Percentiles rank a stretch among this genome's conserved stretches.
Conservation (phyloP, 352 stramenopile species). For the Phytophthora hibernalis region DNA sequence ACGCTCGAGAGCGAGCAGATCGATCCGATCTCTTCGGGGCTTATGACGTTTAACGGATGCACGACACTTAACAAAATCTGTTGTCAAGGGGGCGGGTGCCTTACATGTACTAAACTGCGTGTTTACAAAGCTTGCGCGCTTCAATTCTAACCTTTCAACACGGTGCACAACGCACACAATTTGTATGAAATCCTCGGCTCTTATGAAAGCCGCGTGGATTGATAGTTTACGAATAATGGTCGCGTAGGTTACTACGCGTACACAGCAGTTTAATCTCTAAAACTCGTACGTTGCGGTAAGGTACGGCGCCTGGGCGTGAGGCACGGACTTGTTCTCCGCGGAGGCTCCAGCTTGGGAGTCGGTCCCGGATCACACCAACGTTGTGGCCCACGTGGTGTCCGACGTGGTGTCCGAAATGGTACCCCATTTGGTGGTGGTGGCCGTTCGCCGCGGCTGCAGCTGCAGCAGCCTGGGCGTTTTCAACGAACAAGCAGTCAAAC, state of each 20-base stretch:
- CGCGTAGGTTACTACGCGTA: slow-evolving; percentile 5
- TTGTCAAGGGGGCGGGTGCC: background rate
- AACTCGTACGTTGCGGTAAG: slow-evolving; percentile 49
- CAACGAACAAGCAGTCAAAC: slow-evolving; percentile 55
- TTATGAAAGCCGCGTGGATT: slow-evolving; percentile 17
- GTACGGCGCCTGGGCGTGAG: slow-evolving; percentile 35
- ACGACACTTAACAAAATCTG: slow-evolving; percentile 21
- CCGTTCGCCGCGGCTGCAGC: slow-evolving; percentile 32
- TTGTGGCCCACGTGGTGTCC: slow-evolving; percentile 13
- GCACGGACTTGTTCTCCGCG: slow-evolving; percentile 26
- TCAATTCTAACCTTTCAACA: slow-evolving; percentile 13
- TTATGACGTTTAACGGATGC: no score
- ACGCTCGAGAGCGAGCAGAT: background rate
- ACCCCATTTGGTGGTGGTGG: slow-evolving; percentile 20
- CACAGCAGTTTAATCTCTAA: slow-evolving; percentile 35
- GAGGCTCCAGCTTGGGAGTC: slow-evolving; percentile 38
- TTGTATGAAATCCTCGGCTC: slow-evolving; percentile 16
- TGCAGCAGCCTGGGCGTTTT: slow-evolving; percentile 38
- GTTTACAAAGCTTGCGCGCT: slow-evolving; percentile 28
- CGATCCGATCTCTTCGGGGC: no score
- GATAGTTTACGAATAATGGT: slow-evolving; percentile 47
- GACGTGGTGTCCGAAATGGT: slow-evolving; percentile 2
- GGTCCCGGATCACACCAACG: slow-evolving; percentile 37
- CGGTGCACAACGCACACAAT: background rate
- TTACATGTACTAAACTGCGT: slow-evolving; percentile 8